Conservation (phyloP, 192 early-diverging fungal genomes). For the Martensiomyces pterosporus region DNA sequence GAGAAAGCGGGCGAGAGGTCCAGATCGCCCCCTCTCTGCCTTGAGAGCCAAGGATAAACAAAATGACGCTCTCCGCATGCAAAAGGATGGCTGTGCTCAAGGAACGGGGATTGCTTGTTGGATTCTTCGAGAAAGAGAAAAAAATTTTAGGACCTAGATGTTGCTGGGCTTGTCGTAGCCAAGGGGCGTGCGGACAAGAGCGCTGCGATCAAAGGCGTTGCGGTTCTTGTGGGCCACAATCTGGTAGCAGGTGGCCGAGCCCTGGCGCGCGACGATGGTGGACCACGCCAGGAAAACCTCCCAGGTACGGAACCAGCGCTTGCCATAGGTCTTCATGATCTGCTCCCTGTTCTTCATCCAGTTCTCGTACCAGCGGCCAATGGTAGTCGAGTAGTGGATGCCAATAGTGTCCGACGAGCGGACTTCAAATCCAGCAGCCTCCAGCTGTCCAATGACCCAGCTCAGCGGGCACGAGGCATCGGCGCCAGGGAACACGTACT, state of each 20-base stretch:
- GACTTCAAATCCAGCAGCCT: constrained; percentile 92
- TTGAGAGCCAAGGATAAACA: too few relatives aligned
- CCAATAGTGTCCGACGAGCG: constrained; percentile 85
- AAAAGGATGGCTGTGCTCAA: too few relatives aligned
- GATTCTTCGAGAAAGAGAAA: neutral
- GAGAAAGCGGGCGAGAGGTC: too few relatives aligned
- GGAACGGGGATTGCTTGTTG: too few relatives aligned
- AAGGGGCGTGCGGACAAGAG: constrained; percentile 46
- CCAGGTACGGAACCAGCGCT: constrained; percentile 92
- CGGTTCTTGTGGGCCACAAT: constrained; percentile 96
- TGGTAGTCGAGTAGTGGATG: constrained; percentile 95
- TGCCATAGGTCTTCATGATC: constrained; percentile 81
- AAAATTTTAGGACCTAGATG: neutral
- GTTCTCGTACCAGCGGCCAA: constrained; percentile 96
- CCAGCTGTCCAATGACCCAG: constrained; percentile 94
- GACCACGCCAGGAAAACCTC: constrained; percentile 99
- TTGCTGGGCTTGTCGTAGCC: constrained; percentile 35
- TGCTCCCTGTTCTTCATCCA: constrained; percentile 92
- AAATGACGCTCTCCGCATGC: too few relatives aligned
- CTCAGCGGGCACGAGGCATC: constrained; percentile 94
- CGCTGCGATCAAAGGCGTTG: constrained; percentile 87
- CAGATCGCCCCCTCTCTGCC: too few relatives aligned
- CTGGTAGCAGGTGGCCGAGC: constrained; percentile 94
- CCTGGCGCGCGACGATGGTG: constrained; percentile 92
- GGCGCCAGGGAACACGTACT: constrained; percentile 98